Percentiles rank a stretch among this genome's conserved stretches.
Conservation (phyloP, 495 filamentous ascomycete species). For the Aspergillus egyptiacus region DNA sequence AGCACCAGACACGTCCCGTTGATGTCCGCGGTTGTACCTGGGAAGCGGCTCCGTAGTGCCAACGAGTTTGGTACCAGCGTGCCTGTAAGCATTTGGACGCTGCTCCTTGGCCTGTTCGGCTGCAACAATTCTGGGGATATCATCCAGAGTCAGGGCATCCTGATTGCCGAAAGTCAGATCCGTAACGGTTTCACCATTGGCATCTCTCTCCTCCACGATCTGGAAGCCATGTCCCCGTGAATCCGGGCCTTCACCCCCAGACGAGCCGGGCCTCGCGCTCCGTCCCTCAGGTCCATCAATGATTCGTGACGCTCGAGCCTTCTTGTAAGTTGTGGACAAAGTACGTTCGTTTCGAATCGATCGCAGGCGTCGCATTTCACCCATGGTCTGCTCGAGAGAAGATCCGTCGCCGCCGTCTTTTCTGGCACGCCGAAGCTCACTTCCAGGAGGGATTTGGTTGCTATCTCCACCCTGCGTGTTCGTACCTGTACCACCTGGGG, state of each 20-base stretch:
- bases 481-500: conserved; percentile 64
- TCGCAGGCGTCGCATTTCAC: conserved; percentile 83
- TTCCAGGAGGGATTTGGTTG: conserved; percentile 40
- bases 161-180: conserved; percentile 82
- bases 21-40: conserved; percentile 66
- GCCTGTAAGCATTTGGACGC: conserved; percentile 73
- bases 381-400: conserved; percentile 91
- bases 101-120: conserved; percentile 93
- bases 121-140: conserved; percentile 95
- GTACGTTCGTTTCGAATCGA: conserved; percentile 93
- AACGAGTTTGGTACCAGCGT: conserved; percentile 70
- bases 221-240: conserved; percentile 57
- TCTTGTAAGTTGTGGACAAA: conserved; percentile 83
- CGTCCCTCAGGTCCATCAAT: conserved; percentile 85
- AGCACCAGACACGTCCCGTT: conserved; percentile 67
- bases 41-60: conserved; percentile 55
- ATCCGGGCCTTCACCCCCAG: conserved; percentile 59
- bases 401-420: conserved; percentile 60
- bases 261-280: conserved; percentile 69
- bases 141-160: conserved; percentile 87
- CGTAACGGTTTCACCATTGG: conserved; percentile 62
- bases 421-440: conserved; percentile 51
- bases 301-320: conserved; percentile 83
- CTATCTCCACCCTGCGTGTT: conserved; percentile 64
- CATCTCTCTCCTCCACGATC: conserved; percentile 83